These are phyloP conservation scores for Wickerhamomyces bisporus DNA, from an alignment of 805 yeast species.

Conservation along the genomic window DNA sequence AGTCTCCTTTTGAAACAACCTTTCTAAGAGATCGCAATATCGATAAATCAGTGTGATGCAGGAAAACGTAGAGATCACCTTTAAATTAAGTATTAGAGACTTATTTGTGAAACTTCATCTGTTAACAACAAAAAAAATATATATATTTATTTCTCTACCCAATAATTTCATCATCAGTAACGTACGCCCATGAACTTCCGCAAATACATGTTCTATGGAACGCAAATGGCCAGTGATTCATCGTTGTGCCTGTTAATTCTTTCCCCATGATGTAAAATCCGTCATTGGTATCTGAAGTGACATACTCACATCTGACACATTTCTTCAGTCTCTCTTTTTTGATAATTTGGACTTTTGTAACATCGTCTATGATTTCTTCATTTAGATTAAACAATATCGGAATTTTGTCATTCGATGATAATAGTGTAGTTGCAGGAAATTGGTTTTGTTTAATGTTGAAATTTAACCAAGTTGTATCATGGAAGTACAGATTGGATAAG, in stretches of 20 bases:
- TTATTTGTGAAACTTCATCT: too few species aligned
- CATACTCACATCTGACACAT: slow-evolving; percentile 52
- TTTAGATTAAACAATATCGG: slow-evolving; percentile 28
- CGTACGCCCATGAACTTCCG: slow-evolving; percentile 69
- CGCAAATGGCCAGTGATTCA: slow-evolving; percentile 51
- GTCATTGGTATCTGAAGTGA: slow-evolving; percentile 30
- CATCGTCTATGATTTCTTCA: slow-evolving; percentile 26
- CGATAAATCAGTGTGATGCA: too few species aligned
- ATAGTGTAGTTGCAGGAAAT: slow-evolving; percentile 31
- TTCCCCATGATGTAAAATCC: slow-evolving; percentile 22
- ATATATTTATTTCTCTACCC: too few species aligned
- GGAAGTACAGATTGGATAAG: slow-evolving; percentile 48
- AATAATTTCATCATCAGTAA: slow-evolving; percentile 15
- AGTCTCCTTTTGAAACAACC: too few species aligned
- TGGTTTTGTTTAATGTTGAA: slow-evolving; percentile 24
- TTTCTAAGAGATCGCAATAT: too few species aligned
- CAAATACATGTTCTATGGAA: slow-evolving; percentile 73
- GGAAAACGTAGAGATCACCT: too few species aligned
- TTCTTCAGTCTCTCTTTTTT: slow-evolving; percentile 29
- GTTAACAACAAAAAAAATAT: too few species aligned
- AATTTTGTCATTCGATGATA: slow-evolving; percentile 27
- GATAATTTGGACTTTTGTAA: slow-evolving; percentile 23
- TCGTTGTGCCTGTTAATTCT: slow-evolving; percentile 24
- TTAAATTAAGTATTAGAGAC: too few species aligned
- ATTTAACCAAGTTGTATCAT: slow-evolving; percentile 63